These are phyloP conservation scores for Scutellaria baicalensis DNA, from an alignment of 257 asterid species.

Conservation along the genomic window DNA sequence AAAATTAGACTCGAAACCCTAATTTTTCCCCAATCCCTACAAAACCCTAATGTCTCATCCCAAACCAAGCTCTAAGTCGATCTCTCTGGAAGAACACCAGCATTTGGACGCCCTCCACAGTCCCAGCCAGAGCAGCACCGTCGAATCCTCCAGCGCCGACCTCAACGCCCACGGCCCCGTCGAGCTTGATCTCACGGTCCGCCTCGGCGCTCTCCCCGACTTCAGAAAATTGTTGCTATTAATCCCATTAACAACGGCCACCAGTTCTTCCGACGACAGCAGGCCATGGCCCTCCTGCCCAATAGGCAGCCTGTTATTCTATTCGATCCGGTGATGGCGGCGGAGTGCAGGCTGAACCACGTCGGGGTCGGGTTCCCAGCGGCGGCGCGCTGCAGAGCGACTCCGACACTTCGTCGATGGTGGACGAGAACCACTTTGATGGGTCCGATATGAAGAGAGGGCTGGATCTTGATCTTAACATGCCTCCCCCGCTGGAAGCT, in stretches of 20 bases:
- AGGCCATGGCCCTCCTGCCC: constrained; percentile 57
- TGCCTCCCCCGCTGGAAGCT: constrained; percentile 63
- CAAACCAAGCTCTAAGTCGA: no score
- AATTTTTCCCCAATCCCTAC: no score
- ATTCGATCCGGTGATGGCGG: constrained; percentile 29
- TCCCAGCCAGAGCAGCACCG: constrained; percentile 77
- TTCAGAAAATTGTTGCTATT: not conserved
- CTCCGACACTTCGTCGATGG: constrained; percentile 77
- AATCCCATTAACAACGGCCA: constrained; percentile 12
- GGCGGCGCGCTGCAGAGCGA: constrained; percentile 42
- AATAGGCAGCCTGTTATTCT: constrained; percentile 54
- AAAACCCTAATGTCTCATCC: no score
- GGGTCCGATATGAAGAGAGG: constrained; percentile 36
- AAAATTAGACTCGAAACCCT: no score
- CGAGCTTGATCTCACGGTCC: constrained; percentile 84
- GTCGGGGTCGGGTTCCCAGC: constrained; percentile 4
- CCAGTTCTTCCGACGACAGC: constrained; percentile 35
- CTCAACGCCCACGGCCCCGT: constrained; percentile 36
- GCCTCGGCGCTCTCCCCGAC: constrained; percentile 30
- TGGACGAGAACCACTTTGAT: constrained; percentile 55
- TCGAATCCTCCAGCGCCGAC: constrained; percentile 60
- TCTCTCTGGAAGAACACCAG: no score
- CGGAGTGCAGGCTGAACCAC: constrained; percentile 24
- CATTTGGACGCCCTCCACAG: constrained; percentile 38
- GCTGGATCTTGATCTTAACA: constrained; percentile 70